Percentiles rank a stretch among this genome's conserved stretches.
Conservation (phyloP, 495 filamentous ascomycete genomes). For the Trichoderma erinaceum region DNA sequence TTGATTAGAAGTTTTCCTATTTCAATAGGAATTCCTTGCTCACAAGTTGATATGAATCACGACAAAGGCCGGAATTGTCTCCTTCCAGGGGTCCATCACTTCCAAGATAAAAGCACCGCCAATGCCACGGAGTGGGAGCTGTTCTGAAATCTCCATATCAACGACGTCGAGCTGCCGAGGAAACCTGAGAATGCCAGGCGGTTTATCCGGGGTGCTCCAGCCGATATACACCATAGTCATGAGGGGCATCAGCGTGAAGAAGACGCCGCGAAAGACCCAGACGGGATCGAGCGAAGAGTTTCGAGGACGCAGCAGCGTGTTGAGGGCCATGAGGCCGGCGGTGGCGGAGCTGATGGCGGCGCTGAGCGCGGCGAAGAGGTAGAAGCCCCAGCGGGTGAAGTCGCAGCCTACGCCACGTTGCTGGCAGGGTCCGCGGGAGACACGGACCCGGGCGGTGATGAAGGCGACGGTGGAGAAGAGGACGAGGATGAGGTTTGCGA, state of each 20-base stretch:
- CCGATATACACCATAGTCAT: background rate
- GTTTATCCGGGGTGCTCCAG: constrained; percentile 4
- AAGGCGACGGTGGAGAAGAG: background rate
- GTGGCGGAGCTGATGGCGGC: background rate
- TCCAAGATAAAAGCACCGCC: background rate
- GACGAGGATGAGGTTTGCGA: background rate
- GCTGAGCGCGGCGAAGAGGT: background rate
- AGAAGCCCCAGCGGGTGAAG: constrained; percentile 10
- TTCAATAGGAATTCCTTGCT: background rate
- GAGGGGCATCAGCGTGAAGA: constrained; percentile 5
- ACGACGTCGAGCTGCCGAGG: background rate
- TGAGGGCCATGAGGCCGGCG: constrained; percentile 2
- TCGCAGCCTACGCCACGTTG: background rate
- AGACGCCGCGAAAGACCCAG: constrained; percentile 9
- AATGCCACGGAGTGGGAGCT: background rate
- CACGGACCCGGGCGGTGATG: background rate
- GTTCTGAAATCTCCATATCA: background rate
- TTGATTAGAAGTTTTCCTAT: background rate
- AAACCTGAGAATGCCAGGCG: background rate
- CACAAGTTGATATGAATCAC: background rate
- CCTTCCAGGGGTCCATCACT: background rate
- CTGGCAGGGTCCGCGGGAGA: background rate
- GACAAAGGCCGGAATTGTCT: background rate
- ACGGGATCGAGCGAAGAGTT: background rate
- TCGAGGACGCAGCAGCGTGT: background rate